Evolutionary conservation across 1,139 yeast species (phyloP), one percentile per base, ranked within the genome.

Genomic region (Blastobotrys serpentis): DNA sequence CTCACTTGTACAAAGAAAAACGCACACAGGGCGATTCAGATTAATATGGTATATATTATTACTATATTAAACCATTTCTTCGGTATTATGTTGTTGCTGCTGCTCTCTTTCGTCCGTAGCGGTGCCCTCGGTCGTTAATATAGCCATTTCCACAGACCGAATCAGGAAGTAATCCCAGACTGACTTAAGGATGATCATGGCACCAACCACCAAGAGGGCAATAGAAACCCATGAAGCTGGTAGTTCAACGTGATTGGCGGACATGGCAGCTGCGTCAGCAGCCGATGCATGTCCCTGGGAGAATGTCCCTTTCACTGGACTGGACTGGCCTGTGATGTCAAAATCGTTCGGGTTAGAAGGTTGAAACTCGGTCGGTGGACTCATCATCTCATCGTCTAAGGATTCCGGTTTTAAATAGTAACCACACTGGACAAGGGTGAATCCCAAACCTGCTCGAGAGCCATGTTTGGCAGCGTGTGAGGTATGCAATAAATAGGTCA

Each of bases 401-500:
- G 64, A 65, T 10, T 68, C 69, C 1, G 96, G 95, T 30, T 84
- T 73, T 70, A 88, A 75, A 47, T 78, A 76, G 64, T 79, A 83
- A 1, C 96, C 96, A 58, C 83, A 82, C 54, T 85, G 79, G 43
- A 90, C 73, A 57, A 94, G 78, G 0, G 96, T 89, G 49, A 87
- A 67, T 2, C 98, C 98, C 49, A 92, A 72, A 0, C 99, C 99
- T 11, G 92, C 86, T 52, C 96, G 75, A 1, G 98, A 84, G 5
- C 99, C 99, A 60, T 90, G 92, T 63, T 88, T 88, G 3, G 98
- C 96, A 4, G 98, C 98, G 64, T 92, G 98, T 1, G 97, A 87
- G 1, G 98, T 90, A 68, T 92, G 98, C 49, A 94, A 72, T 44
- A 92, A 72, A 65, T 90, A 92, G 19, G 98, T 90, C 48, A 92